Percentiles rank a stretch among this genome's conserved stretches.
Evolutionary conservation across 2,329 filamentous ascomycete species (phyloP).

Genomic region (Verticillium isaacii): DNA sequence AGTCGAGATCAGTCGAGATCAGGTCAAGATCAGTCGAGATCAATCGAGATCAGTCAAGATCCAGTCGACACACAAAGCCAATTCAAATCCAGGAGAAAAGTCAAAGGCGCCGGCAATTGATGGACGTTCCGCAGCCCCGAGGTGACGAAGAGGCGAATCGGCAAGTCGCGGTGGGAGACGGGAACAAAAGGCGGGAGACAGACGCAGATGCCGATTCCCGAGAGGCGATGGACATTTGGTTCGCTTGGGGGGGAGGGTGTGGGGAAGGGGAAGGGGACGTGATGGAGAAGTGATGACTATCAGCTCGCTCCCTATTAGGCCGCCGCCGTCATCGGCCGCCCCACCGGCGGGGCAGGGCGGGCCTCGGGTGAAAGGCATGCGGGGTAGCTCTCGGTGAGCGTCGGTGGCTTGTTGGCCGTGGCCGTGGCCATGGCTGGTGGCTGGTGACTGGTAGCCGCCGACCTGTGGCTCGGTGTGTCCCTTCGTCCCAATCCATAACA

Average conservation of each 20-base stretch:
- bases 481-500: too few species aligned
- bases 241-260: constrained; percentile 1
- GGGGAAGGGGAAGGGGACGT: not conserved
- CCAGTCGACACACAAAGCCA: not conserved
- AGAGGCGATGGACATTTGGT: not conserved
- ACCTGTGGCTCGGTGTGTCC: not conserved
- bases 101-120: not conserved
- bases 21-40: too few species aligned
- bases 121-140: not conserved
- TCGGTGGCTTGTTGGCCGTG: too few species aligned
- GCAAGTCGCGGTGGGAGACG: not conserved
- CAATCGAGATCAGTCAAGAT: not conserved
- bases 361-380: constrained; percentile 13
- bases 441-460: not conserved
- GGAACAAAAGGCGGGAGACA: not conserved
- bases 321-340: not conserved
- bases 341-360: not conserved
- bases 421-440: too few species aligned
- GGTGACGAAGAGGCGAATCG: not conserved
- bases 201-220: constrained; percentile 2
- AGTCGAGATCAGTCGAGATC: too few species aligned
- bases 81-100: not conserved
- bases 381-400: constrained; percentile 3
- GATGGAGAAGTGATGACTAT: constrained; percentile 10
- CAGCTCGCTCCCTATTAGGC: constrained; percentile 14